Conservation (phyloP, 306 rosid genomes). For the Cicer arietinum region DNA sequence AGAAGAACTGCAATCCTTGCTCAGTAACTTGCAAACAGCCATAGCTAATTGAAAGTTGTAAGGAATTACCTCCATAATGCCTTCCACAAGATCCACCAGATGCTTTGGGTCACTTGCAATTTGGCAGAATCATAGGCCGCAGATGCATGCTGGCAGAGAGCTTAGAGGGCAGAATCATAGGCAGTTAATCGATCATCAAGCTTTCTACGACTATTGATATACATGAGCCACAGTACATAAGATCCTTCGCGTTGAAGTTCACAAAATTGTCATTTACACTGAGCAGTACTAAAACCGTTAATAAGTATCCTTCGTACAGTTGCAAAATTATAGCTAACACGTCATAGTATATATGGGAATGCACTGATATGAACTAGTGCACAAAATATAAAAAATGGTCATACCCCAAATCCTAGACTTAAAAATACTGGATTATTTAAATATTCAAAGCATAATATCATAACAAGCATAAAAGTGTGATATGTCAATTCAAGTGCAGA, state of each 20-base stretch:
- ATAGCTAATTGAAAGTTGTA: slow-evolving; percentile 73
- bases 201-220: slow-evolving; percentile 74
- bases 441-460: slow-evolving; percentile 17
- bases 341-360: slow-evolving; percentile 15
- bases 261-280: slow-evolving; percentile 10
- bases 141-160: slow-evolving; percentile 63
- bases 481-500: not conserved
- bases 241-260: not conserved
- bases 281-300: slow-evolving; percentile 7
- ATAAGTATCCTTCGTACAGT: not conserved
- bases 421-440: slow-evolving; percentile 9
- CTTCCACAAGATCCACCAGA: slow-evolving; percentile 90
- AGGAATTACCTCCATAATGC: slow-evolving; percentile 72
- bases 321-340: not conserved
- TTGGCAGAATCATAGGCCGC: slow-evolving; percentile 47
- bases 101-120: slow-evolving; percentile 60
- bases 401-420: slow-evolving; percentile 1
- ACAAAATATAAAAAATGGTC: slow-evolving; percentile 23
- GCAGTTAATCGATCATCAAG: slow-evolving; percentile 72
- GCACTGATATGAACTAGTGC: slow-evolving; percentile 15
- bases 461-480: slow-evolving; percentile 5
- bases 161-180: slow-evolving; percentile 70
- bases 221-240: slow-evolving; percentile 92
- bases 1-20: slow-evolving; percentile 45
- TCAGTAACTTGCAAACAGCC: slow-evolving; percentile 67